phyloP scores from a whole-genome alignment of 73 alveolate genomes.

The Paramecium biaurelia region DNA sequence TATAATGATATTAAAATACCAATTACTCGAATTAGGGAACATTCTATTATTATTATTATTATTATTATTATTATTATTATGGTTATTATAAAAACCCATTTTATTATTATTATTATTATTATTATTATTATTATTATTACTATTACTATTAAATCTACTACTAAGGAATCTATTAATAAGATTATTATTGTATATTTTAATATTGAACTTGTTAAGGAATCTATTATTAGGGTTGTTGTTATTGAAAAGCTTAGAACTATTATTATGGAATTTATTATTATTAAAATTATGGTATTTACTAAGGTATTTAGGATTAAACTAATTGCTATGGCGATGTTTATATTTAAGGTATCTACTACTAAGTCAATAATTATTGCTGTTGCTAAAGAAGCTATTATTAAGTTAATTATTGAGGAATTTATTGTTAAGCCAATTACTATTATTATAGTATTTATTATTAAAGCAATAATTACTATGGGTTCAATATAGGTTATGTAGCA shows the following conservation, averaged over 20 bases:
- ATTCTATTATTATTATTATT: background rate
- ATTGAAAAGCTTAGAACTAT: background rate
- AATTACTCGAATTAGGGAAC: background rate
- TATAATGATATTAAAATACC: background rate
- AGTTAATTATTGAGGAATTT: background rate
- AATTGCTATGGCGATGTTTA: background rate
- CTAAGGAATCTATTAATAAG: background rate
- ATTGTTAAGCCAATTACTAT: background rate
- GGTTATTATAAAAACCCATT: background rate
- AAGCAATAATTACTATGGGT: background rate
- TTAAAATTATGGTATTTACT: background rate
- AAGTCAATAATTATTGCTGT: background rate
- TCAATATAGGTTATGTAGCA: background rate
- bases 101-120: background rate
- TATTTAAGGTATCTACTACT: background rate
- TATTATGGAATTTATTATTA: background rate
- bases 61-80: background rate
- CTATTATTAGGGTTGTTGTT: background rate
- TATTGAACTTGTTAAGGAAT: background rate
- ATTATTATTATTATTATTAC: background rate
- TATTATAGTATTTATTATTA: background rate
- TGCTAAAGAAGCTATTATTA: background rate
- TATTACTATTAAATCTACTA: background rate
- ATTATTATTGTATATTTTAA: background rate
- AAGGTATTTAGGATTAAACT: background rate